phyloP scores from a whole-genome alignment of 805 yeast genomes.

The Candida corydali region DNA sequence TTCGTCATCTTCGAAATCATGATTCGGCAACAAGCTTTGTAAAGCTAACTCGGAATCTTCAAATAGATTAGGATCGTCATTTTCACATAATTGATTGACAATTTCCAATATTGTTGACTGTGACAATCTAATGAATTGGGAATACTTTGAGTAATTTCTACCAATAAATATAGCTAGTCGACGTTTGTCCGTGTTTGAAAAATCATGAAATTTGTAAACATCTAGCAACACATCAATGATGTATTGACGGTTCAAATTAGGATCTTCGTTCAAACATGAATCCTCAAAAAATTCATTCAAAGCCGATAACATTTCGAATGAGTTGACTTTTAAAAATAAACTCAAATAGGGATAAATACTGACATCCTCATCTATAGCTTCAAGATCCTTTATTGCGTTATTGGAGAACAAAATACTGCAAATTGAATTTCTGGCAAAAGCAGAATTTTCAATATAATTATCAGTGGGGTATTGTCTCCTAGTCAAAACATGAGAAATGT shows the following conservation, averaged over 20 bases:
- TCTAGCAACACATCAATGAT: slow-evolving; percentile 70
- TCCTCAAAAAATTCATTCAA: slow-evolving; percentile 86
- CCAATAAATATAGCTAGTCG: slow-evolving; percentile 67
- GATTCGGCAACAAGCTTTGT: slow-evolving; percentile 63
- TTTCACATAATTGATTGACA: slow-evolving; percentile 38
- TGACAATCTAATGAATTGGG: slow-evolving; percentile 73
- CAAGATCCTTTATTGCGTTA: slow-evolving; percentile 34
- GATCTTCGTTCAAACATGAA: slow-evolving; percentile 60
- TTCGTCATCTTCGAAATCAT: slow-evolving; percentile 35
- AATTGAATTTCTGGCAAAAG: slow-evolving; percentile 45
- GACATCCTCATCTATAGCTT: slow-evolving; percentile 29
- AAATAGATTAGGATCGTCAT: slow-evolving; percentile 13
- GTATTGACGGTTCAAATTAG: slow-evolving; percentile 64
- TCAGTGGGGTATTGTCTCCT: slow-evolving; percentile 83
- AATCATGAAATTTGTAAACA: slow-evolving; percentile 38
- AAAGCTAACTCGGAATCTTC: slow-evolving; percentile 71
- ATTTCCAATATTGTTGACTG: slow-evolving; percentile 47
- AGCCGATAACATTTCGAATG: slow-evolving; percentile 59
- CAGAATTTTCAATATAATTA: slow-evolving; percentile 29
- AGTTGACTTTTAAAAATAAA: slow-evolving; percentile 49
- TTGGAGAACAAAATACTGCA: slow-evolving; percentile 62
- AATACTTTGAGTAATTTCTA: slow-evolving; percentile 77
- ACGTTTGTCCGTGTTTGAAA: slow-evolving; percentile 22
- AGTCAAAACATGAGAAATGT: slow-evolving; percentile 63
- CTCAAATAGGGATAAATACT: slow-evolving; percentile 70